Conservation (phyloP, 257 asterid species). For the Jacaranda copaia region DNA sequence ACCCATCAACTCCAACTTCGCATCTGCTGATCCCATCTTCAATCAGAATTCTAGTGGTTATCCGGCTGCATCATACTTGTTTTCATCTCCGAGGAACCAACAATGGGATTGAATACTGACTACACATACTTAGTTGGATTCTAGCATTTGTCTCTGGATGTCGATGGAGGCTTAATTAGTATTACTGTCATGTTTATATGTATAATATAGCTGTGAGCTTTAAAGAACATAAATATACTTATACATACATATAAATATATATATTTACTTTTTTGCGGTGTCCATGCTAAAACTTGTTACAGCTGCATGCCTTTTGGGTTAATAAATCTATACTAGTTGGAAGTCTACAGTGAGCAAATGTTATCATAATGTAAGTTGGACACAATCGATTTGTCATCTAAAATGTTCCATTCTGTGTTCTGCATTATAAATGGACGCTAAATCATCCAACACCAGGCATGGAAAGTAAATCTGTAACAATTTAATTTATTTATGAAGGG, state of each 20-base stretch:
- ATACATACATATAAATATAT: too few species aligned
- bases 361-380: too few species aligned
- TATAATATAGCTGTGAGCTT: not conserved
- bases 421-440: too few species aligned
- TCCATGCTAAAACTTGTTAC: too few species aligned
- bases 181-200: too few species aligned
- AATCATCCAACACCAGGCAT: too few species aligned
- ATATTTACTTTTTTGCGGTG: not conserved
- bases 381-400: too few species aligned
- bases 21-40: not conserved
- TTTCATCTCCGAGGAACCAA: conserved; percentile 11
- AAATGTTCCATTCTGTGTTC: too few species aligned
- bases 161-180: not conserved
- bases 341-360: too few species aligned
- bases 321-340: not conserved
- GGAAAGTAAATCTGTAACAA: too few species aligned
- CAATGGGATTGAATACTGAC: conserved; percentile 18
- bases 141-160: not conserved
- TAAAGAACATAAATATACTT: not conserved
- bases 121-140: not conserved
- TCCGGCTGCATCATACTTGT: not conserved
- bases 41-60: not conserved
- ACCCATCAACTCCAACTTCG: not conserved
- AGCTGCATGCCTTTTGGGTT: not conserved
- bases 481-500: too few species aligned